These are phyloP conservation scores for Tuber umbilicatum DNA, from an alignment of 495 filamentous ascomycete genomes.

Conservation along the genomic window DNA sequence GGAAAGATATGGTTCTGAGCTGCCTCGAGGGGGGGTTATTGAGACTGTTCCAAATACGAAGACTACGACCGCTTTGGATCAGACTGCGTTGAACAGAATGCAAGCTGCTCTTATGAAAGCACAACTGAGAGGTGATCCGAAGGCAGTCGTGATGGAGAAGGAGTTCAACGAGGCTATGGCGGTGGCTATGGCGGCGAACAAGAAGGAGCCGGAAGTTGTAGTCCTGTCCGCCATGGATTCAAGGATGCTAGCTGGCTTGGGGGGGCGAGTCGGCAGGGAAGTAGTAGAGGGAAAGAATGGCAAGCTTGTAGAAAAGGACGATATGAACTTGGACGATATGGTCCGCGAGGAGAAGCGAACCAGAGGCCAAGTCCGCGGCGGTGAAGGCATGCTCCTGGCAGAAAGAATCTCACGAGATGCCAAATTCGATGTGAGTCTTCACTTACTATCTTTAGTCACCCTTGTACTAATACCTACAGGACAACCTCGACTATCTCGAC, in stretches of 20 bases:
- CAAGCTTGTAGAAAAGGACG: slow-evolving; percentile 75
- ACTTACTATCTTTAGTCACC: background rate
- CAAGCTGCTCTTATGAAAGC: slow-evolving; percentile 93
- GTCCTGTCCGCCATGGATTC: slow-evolving; percentile 83
- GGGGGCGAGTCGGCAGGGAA: slow-evolving; percentile 31
- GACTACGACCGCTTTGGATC: slow-evolving; percentile 50
- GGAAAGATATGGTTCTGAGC: slow-evolving; percentile 47
- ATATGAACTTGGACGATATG: slow-evolving; percentile 96
- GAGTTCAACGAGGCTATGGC: slow-evolving; percentile 72
- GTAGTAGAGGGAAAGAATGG: slow-evolving; percentile 34
- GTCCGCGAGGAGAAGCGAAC: slow-evolving; percentile 83
- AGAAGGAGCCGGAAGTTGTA: slow-evolving; percentile 59
- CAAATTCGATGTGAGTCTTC: slow-evolving; percentile 64
- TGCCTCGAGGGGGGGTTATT: slow-evolving; percentile 46
- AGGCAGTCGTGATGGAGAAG: slow-evolving; percentile 71
- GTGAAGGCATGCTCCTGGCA: slow-evolving; percentile 73
- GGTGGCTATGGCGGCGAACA: slow-evolving; percentile 47
- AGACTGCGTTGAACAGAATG: slow-evolving; percentile 76
- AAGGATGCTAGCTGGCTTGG: slow-evolving; percentile 69
- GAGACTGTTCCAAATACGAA: slow-evolving; percentile 44
- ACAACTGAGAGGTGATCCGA: slow-evolving; percentile 66
- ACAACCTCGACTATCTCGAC: slow-evolving; percentile 94
- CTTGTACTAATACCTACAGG: slow-evolving; percentile 48
- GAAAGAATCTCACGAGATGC: slow-evolving; percentile 87
- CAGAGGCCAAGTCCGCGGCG: slow-evolving; percentile 61